These are phyloP conservation scores for Ganoderma sp. DNA, from an alignment of 1,284 basidiomycete genomes.

Conservation along the genomic window DNA sequence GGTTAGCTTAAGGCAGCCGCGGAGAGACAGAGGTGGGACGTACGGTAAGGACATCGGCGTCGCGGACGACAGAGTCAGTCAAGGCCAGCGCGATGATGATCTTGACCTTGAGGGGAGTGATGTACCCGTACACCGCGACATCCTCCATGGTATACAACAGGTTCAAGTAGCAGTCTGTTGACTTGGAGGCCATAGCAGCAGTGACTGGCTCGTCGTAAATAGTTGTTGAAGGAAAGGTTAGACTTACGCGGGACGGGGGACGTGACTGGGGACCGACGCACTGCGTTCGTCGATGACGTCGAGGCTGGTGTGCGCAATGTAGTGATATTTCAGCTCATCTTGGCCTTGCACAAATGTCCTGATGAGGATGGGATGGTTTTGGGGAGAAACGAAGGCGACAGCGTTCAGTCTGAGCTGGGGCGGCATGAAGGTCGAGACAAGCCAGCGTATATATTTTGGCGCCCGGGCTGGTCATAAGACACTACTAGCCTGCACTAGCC, in stretches of 20 bases:
- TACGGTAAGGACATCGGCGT: conserved; percentile 73
- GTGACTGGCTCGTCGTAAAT: conserved; percentile 45
- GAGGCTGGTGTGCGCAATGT: conserved; percentile 80
- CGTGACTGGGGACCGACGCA: conserved; percentile 33
- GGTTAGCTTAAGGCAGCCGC: not conserved
- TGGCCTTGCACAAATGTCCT: conserved; percentile 64
- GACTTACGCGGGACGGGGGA: conserved; percentile 19
- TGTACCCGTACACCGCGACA: conserved; percentile 82
- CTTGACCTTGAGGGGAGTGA: conserved; percentile 81
- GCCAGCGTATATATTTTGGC: not conserved
- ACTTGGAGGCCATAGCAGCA: conserved; percentile 56
- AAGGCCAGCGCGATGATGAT: conserved; percentile 77
- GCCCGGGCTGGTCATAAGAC: not conserved
- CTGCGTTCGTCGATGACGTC: conserved; percentile 81
- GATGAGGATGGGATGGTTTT: conserved; percentile 80
- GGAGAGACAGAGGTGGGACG: conserved; percentile 32
- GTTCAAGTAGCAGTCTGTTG: conserved; percentile 76
- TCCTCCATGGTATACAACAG: conserved; percentile 83
- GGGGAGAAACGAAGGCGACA: conserved; percentile 80
- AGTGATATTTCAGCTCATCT: conserved; percentile 81
- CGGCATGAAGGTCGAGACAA: conserved; percentile 51
- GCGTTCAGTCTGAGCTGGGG: conserved; percentile 72
- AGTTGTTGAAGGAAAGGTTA: conserved; percentile 13
- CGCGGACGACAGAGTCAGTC: conserved; percentile 79
- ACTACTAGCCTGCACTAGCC: not conserved